Evolutionary conservation across 2,329 filamentous ascomycete species (phyloP).

Genomic region (Apiospora saccharicola): DNA sequence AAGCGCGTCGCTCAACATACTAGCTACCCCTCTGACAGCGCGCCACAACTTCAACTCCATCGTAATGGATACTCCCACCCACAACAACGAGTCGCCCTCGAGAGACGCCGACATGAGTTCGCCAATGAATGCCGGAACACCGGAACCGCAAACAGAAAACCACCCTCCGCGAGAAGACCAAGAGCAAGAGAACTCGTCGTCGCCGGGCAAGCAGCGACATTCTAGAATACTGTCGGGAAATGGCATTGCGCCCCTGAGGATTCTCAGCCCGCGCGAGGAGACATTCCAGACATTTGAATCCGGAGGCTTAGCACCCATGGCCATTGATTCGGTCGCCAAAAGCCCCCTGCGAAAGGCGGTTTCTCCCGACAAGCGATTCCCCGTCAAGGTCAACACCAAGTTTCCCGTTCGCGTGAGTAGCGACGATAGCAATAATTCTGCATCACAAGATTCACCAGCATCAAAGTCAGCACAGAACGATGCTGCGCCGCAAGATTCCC

Average conservation of each 20-base stretch:
- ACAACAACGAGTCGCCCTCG: neutral
- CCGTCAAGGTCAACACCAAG: conserved; percentile 51
- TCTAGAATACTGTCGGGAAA: conserved; percentile 65
- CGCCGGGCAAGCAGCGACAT: conserved; percentile 54
- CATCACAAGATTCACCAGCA: conserved; percentile 4
- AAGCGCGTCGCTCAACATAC: conserved; percentile 11
- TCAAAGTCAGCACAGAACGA: conserved; percentile 26
- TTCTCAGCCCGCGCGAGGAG: conserved; percentile 47
- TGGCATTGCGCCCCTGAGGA: conserved; percentile 65
- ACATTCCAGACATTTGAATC: conserved; percentile 31
- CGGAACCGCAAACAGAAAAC: conserved; percentile 4
- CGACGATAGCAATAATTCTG: neutral
- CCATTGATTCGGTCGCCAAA: conserved; percentile 8
- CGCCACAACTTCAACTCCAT: conserved; percentile 7
- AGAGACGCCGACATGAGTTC: neutral
- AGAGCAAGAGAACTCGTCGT: conserved; percentile 54
- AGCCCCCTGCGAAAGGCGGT: conserved; percentile 51
- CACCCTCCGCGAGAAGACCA: conserved; percentile 32
- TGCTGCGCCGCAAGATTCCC: neutral
- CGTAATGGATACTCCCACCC: neutral
- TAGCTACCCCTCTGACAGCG: conserved; percentile 16
- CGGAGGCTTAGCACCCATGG: conserved; percentile 27
- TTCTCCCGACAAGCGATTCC: conserved; percentile 37
- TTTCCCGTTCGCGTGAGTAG: conserved; percentile 26
- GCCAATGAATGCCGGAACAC: neutral